phyloP scores from a whole-genome alignment of 2,329 filamentous ascomycete species.

The Neopestalotiopsis sp. region DNA sequence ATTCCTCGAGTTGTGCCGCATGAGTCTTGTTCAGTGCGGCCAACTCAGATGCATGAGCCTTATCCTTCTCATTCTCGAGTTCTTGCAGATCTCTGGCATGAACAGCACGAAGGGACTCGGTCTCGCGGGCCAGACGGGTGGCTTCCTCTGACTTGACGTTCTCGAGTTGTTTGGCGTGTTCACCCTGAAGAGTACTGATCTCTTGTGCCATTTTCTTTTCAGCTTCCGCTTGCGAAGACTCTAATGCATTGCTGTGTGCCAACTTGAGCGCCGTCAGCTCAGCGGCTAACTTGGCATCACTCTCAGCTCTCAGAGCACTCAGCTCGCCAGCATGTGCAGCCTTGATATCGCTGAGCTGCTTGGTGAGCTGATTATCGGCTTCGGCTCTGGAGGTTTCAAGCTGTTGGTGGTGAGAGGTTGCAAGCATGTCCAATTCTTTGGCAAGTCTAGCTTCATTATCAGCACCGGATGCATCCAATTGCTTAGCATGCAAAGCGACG shows the following conservation, averaged over 20 bases:
- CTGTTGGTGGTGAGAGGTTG: constrained; percentile 32
- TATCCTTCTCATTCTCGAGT: constrained; percentile 32
- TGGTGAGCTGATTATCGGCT: constrained; percentile 27
- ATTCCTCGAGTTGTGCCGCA: constrained; percentile 33
- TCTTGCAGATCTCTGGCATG: constrained; percentile 35
- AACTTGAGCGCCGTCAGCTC: constrained; percentile 33
- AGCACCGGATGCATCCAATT: constrained; percentile 18
- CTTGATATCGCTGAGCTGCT: constrained; percentile 17
- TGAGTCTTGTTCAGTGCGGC: constrained; percentile 33
- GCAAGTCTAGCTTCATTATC: constrained; percentile 28
- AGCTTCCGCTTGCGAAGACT: constrained; percentile 33
- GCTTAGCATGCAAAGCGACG: constrained; percentile 30
- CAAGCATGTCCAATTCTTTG: constrained; percentile 31
- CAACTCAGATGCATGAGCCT: constrained; percentile 28
- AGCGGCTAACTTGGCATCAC: constrained; percentile 26
- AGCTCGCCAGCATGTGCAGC: constrained; percentile 15
- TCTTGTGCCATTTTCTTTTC: constrained; percentile 25
- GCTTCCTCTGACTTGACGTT: constrained; percentile 22
- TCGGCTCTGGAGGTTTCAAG: constrained; percentile 34
- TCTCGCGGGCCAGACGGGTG: constrained; percentile 27
- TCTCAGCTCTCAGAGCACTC: constrained; percentile 19
- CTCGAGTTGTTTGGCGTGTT: constrained; percentile 16
- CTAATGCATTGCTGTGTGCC: constrained; percentile 34
- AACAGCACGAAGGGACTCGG: constrained; percentile 30
- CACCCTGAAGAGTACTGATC: constrained; percentile 8